Conservation (phyloP, 2,329 filamentous ascomycete genomes). For the Aspergillus sergii region DNA sequence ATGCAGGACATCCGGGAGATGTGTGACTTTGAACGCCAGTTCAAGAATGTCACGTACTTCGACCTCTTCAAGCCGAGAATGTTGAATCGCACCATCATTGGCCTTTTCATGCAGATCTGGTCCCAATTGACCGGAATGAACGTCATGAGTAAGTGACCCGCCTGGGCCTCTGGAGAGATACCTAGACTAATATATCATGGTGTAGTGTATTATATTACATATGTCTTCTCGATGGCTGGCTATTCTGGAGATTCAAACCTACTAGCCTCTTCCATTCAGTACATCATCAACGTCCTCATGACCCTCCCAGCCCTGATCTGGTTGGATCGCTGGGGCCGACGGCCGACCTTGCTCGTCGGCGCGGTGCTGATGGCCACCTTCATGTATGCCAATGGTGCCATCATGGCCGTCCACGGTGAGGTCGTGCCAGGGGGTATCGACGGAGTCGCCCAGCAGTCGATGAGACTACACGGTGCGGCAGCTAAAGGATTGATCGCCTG, state of each 20-base stretch:
- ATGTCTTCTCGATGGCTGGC: slow-evolving; percentile 73
- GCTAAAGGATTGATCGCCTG: slow-evolving; percentile 69
- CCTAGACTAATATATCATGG: neutral
- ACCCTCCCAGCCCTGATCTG: slow-evolving; percentile 74
- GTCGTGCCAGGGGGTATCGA: slow-evolving; percentile 45
- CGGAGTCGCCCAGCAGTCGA: slow-evolving; percentile 38
- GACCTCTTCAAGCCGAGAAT: slow-evolving; percentile 75
- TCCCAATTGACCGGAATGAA: slow-evolving; percentile 77
- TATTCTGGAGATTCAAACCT: slow-evolving; percentile 62
- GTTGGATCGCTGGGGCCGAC: slow-evolving; percentile 76
- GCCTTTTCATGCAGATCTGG: slow-evolving; percentile 75
- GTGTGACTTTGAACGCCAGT: slow-evolving; percentile 71
- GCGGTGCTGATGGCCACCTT: slow-evolving; percentile 62
- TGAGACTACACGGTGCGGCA: slow-evolving; percentile 44
- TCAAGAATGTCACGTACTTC: slow-evolving; percentile 68
- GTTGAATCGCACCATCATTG: slow-evolving; percentile 72
- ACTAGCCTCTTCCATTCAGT: slow-evolving; percentile 69
- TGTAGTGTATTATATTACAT: slow-evolving; percentile 66
- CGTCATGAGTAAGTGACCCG: slow-evolving; percentile 55
- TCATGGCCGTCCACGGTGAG: slow-evolving; percentile 41
- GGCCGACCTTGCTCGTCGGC: slow-evolving; percentile 66
- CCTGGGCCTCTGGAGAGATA: neutral
- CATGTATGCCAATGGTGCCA: slow-evolving; percentile 48
- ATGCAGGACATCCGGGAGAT: slow-evolving; percentile 72
- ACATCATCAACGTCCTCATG: slow-evolving; percentile 79